These are phyloP conservation scores for Firmiana major DNA, from an alignment of 345 rosid species.

Conservation along the genomic window DNA sequence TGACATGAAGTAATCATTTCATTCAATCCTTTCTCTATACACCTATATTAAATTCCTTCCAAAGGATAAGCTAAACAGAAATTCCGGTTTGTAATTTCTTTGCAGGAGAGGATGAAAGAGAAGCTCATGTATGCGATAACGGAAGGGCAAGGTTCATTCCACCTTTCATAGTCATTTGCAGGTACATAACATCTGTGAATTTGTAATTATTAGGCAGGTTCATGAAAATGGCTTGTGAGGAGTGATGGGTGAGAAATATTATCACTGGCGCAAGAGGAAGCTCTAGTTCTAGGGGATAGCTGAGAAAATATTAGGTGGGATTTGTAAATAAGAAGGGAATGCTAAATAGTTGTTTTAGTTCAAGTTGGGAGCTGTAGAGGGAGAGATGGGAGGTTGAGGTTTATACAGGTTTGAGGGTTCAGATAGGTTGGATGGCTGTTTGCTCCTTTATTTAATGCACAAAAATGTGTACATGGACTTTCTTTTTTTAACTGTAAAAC, in stretches of 20 bases:
- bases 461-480: neutral
- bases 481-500: neutral
- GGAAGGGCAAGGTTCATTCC: constrained; percentile 98
- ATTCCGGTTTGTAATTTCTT: neutral
- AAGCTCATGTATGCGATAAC: constrained; percentile 82
- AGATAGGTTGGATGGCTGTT: constrained; percentile 6
- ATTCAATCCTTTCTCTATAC: no score
- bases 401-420: neutral
- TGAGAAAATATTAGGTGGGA: constrained; percentile 16
- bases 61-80: neutral
- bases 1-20: no score
- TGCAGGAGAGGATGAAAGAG: constrained; percentile 94
- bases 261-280: constrained; percentile 27
- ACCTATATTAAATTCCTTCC: neutral
- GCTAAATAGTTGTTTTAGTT: constrained; percentile 6
- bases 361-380: constrained; percentile 21
- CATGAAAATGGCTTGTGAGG: constrained; percentile 2
- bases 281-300: neutral
- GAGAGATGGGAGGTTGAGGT: neutral
- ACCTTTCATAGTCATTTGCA: constrained; percentile 61
- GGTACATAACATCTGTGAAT: constrained; percentile 27
- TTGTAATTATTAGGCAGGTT: constrained; percentile 47
- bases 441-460: constrained; percentile 14
- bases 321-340: constrained; percentile 15
- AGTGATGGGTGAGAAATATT: constrained; percentile 15